These are phyloP conservation scores for Exobasidium rhododendri DNA, from an alignment of 1,284 basidiomycete genomes.

Conservation along the genomic window DNA sequence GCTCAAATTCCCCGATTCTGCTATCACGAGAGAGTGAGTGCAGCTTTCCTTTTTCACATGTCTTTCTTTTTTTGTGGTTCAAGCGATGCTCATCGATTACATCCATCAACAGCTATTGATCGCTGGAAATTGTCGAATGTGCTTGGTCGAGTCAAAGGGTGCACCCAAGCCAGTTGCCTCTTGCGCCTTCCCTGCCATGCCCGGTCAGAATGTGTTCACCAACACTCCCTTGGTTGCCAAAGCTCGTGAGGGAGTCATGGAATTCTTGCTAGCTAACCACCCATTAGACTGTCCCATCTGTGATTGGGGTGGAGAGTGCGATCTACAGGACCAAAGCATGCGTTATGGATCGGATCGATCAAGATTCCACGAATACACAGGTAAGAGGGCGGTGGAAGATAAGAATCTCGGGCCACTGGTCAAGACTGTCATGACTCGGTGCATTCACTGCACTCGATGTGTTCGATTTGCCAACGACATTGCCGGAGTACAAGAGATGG, in stretches of 20 bases:
- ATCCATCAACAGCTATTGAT: slow-evolving; percentile 7
- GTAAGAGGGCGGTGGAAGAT: slow-evolving; percentile 97
- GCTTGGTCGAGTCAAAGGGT: slow-evolving; percentile 88
- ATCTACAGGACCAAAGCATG: slow-evolving; percentile 99
- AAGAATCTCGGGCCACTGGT: slow-evolving; percentile 97
- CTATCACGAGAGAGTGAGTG: slow-evolving; percentile 75
- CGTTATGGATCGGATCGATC: slow-evolving; percentile 95
- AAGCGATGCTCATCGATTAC: no score
- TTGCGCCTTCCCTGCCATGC: slow-evolving; percentile 96
- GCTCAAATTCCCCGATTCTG: slow-evolving; percentile 66
- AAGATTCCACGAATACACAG: slow-evolving; percentile 95
- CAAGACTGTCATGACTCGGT: slow-evolving; percentile 99
- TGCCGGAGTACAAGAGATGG: slow-evolving; percentile 94
- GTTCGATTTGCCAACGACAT: slow-evolving; percentile 99
- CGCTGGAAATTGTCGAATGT: slow-evolving; percentile 61
- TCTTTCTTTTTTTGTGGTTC: not conserved
- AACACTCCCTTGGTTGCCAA: slow-evolving; percentile 93
- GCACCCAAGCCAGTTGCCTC: slow-evolving; percentile 78
- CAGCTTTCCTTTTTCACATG: not conserved
- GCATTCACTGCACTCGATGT: slow-evolving; percentile 99
- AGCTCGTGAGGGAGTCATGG: slow-evolving; percentile 89
- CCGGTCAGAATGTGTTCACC: slow-evolving; percentile 91
- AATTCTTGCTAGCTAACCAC: slow-evolving; percentile 95
- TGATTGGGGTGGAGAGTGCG: slow-evolving; percentile 79
- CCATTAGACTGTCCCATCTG: slow-evolving; percentile 98